Base-by-base conservation (phyloP, 371 early-diverging fungal genomes). In the Apophysomyces sp. region DNA sequence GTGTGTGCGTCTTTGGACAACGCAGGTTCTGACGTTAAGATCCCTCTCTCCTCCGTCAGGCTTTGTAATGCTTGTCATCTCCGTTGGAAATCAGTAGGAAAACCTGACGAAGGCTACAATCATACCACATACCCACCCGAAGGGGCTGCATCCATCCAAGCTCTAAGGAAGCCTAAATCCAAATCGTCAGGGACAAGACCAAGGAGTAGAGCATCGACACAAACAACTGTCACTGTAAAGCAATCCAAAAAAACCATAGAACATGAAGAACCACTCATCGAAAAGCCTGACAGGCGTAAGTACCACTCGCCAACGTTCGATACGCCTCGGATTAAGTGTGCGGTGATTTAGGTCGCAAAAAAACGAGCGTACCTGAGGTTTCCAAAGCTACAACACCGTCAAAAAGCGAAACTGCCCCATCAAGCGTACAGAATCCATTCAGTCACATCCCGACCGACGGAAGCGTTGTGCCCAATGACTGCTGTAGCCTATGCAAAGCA, bases 401-500 rank as follows among this genome's bases (percentile, higher is more conserved):
- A 18, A n/a, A n/a, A n/a, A n/a, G n/a, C n/a, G n/a, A n/a, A n/a
- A n/a, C n/a, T n/a, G n/a, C n/a, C n/a, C 6, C 21, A 44, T 21
- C 49, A 44, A 44, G 21, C 21, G 3, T 44, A 21, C 21, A 44
- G 21, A 44, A 44, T 44, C 49, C 49, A 21, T 44, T 44, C 49
- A 44, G 49, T 11, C 49, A 44, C 21, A 44, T 44, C 21, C 49
- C 49, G n/a, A 44, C 49, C 6, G 49, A 44, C 21, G 49, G 24
- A 44, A 44, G 11, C 21, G 9, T 44, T 16, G 49, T 44, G 16
- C 18, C 16, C 9, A 21, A 21, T 3, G 49, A 9, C 9, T 44
- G 49, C 21, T 44, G 49, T 9, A 44, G 27, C 21, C 53, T 56
- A 9, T 72, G 73, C 49, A 40, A 57, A 5, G 53, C 52, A 27